A percentile compares a stretch with the other conserved stretches of the same genome.
Evolutionary conservation across 176 grass and related monocot species (phyloP).

Genomic region (Oryza glumipatula): DNA sequence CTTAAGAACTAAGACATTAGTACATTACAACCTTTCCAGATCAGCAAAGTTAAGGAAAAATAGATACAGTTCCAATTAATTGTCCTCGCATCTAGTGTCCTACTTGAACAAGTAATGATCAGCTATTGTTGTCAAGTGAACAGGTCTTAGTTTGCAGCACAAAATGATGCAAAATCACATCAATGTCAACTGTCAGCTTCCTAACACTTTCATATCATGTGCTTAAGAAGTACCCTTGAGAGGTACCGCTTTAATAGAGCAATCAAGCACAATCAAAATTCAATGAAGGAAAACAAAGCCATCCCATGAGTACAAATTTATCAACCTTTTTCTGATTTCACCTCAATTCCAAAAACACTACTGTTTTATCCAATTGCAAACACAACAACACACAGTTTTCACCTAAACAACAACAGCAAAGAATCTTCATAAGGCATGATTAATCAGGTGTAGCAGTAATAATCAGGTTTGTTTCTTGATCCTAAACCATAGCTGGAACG

Average conservation of each 20-base stretch:
- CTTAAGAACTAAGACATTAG: constrained; percentile 19
- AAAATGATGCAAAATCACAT: background rate
- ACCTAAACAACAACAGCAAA: no score
- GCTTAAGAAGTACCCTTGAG: background rate
- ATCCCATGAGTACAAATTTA: background rate
- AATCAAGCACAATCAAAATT: background rate
- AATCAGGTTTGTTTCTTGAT: background rate
- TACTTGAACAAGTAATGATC: constrained; percentile 27
- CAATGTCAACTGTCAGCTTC: background rate
- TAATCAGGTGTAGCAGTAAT: background rate
- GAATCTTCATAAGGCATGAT: background rate
- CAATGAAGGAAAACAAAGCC: constrained; percentile 3
- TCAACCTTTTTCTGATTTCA: background rate
- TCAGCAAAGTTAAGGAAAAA: constrained; percentile 14
- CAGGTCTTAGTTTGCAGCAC: no score
- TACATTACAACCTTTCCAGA: constrained; percentile 28
- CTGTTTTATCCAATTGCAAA: background rate
- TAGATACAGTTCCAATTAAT: constrained; percentile 36
- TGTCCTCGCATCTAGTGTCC: background rate
- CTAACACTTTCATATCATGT: constrained; percentile 7
- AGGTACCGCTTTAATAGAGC: background rate
- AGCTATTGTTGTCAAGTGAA: background rate
- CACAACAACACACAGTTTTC: background rate
- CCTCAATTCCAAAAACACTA: background rate
- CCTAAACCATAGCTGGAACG: background rate